Evolutionary conservation across 2,329 filamentous ascomycete genomes (phyloP).

Genomic region (Fusarium hainanense): DNA sequence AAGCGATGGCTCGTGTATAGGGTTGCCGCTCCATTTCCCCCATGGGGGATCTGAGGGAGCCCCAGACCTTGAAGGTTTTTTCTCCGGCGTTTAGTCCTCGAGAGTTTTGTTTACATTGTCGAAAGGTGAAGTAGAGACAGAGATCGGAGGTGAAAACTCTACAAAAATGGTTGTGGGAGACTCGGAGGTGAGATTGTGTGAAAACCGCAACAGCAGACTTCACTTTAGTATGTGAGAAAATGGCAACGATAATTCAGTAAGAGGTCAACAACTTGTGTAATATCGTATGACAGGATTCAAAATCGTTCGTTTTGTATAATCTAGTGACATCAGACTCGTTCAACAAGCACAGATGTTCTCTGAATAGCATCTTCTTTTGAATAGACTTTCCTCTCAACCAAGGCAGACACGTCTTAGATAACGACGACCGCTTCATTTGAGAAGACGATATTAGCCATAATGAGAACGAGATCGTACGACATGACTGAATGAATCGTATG

Average conservation of each 20-base stretch:
- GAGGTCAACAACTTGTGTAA: fast-evolving
- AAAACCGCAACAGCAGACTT: not conserved
- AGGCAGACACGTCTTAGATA: not conserved
- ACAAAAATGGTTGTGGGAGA: not conserved
- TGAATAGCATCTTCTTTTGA: not conserved
- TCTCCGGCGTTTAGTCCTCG: not conserved
- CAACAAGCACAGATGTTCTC: not conserved
- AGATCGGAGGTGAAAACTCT: not conserved
- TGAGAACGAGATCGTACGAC: not conserved
- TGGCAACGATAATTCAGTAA: not conserved
- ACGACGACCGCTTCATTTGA: not conserved
- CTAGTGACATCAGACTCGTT: constrained; percentile 4
- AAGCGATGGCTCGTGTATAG: constrained; percentile 18
- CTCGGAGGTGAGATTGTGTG: not conserved
- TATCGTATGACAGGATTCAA: not conserved
- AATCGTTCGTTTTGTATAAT: not conserved
- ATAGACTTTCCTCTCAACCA: not conserved
- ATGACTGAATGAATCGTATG: constrained; percentile 1
- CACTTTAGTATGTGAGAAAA: not conserved
- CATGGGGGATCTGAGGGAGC: not conserved
- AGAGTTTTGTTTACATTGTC: not conserved
- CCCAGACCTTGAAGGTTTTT: not conserved
- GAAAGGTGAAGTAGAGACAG: not conserved
- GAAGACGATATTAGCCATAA: not conserved
- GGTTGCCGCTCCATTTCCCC: not conserved